Evolutionary conservation across 768 basidiomycete species (phyloP), one percentile per base, ranked within the genome.

Genomic region (Russula abietina): DNA sequence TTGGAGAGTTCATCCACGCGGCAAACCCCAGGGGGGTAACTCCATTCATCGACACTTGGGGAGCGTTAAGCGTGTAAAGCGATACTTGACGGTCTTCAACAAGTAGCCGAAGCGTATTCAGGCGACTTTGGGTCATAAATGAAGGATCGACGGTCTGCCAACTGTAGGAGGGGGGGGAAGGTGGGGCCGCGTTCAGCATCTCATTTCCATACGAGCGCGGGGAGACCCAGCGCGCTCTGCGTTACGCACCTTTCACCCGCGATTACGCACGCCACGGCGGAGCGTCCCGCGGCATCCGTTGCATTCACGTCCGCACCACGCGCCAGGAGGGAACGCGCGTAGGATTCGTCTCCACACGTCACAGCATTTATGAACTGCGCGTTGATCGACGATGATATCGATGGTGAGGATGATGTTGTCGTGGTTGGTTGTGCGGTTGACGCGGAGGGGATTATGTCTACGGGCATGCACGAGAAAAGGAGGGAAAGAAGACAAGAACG

Each of bases 1-100:
- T 73, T 12, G 81, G 80, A 72, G 81, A 75, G 68, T 89, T 85
- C 22, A 91, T 78, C 88, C 88, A 91, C 1, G 89, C 84, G 8
- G 89, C 87, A 78, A 89, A 83, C 4, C 87, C 85, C 17, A 92
- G 80, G 12, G 89, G 88, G 1, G 88, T 87, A 9, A 89, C 87
- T 38, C 88, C 88, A 57, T 83, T 83, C 77, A 87, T 83, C 2
- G 83, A 81, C 63, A 77, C 75, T 57, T 87, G 86, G 89, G 85
- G n/a, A 9, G 85, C 83, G 71, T 92, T 91, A 46, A 92, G 75
- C 19, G 87, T 85, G 70, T 81, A 80, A 16, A 92, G 76, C 11
- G 87, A 85, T 14, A 86, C 79, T 52, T 84, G 77, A 2, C 81
- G 79, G 60, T 84, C 84, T 10, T 71, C 73, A 17, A 85, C 73